phyloP scores from a whole-genome alignment of 176 grass and related monocot genomes.

The Eremochloa ophiuroides region DNA sequence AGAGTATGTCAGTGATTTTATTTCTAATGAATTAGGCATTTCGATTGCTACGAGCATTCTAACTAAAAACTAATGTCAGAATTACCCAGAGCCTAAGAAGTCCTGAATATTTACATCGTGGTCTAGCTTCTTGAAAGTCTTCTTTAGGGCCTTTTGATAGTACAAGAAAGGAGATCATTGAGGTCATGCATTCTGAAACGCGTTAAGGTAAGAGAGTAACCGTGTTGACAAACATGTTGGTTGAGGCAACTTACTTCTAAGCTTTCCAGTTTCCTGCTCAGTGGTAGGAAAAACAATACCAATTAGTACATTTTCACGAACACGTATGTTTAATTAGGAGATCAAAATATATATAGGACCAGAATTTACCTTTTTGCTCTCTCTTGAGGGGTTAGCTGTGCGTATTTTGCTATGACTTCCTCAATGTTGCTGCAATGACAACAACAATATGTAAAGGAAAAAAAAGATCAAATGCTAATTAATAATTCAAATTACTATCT shows the following conservation, averaged over 20 bases:
- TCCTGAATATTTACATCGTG: constrained; percentile 85
- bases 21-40: background rate
- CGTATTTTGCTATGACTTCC: constrained; percentile 57
- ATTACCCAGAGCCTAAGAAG: constrained; percentile 73
- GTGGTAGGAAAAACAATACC: background rate
- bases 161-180: constrained; percentile 21
- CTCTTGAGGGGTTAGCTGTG: constrained; percentile 68
- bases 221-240: background rate
- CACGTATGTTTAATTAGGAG: background rate
- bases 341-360: background rate
- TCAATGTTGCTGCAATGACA: constrained; percentile 49
- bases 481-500: background rate
- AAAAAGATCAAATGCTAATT: background rate
- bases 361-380: constrained; percentile 62
- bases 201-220: background rate
- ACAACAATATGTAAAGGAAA: background rate
- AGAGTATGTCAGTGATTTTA: constrained; percentile 18
- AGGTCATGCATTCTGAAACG: constrained; percentile 12
- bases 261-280: constrained; percentile 65
- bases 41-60: background rate
- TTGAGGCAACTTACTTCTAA: constrained; percentile 58
- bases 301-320: background rate
- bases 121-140: constrained; percentile 88
- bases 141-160: constrained; percentile 58
- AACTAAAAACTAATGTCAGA: background rate